Evolutionary conservation across 345 rosid species (phyloP).

Genomic region (Excoecaria agallocha): DNA sequence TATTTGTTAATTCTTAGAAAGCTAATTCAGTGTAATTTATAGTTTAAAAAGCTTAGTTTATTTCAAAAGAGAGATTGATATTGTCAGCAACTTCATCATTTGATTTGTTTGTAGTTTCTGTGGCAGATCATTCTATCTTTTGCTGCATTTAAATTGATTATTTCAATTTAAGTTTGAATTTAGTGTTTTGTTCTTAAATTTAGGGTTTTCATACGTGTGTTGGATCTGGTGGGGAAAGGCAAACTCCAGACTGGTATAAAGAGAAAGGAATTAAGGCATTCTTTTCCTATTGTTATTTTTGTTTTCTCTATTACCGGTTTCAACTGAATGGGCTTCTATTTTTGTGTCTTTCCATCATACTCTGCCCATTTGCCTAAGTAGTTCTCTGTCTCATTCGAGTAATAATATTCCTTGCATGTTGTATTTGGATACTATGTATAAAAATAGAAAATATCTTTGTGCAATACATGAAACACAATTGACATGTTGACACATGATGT

Average conservation of each 20-base stretch:
- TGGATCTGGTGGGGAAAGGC: conserved; percentile 96
- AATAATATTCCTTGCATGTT: background rate
- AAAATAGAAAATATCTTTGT: background rate
- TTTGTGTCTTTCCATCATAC: background rate
- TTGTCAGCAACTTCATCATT: background rate
- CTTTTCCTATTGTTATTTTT: background rate
- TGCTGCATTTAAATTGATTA: background rate
- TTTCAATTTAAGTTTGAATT: conserved; percentile 11
- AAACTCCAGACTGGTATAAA: conserved; percentile 89
- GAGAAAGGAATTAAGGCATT: conserved; percentile 93
- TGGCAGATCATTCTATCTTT: background rate
- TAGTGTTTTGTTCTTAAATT: conserved; percentile 14
- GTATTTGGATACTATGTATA: background rate
- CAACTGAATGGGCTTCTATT: background rate
- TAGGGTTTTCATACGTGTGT: conserved; percentile 98
- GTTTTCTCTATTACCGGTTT: background rate
- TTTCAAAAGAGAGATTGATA: background rate
- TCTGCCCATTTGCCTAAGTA: background rate
- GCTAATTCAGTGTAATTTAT: background rate
- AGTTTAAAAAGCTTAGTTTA: background rate
- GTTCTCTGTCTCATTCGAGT: background rate
- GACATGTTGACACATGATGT: background rate
- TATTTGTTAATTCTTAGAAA: background rate
- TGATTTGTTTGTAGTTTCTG: background rate
- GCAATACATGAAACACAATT: background rate